phyloP scores from a whole-genome alignment of 306 rosid species.

The Gastrolobium bilobum region DNA sequence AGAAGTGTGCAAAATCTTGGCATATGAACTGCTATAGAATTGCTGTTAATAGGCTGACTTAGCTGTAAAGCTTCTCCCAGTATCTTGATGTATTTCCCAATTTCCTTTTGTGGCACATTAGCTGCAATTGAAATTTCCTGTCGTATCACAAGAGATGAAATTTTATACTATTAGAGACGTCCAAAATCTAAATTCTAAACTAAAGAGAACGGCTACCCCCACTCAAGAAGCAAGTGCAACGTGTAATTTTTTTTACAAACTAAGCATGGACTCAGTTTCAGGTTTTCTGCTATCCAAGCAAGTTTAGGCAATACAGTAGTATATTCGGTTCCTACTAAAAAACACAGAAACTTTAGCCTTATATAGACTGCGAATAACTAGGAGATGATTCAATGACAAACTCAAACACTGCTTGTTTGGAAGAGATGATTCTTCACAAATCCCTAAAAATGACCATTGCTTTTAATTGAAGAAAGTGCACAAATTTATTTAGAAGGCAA shows the following conservation, averaged over 20 bases:
- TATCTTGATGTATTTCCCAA: slow-evolving; percentile 97
- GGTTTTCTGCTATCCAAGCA: not conserved
- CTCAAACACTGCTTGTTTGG: not conserved
- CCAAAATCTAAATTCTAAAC: not conserved
- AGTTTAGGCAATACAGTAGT: not conserved
- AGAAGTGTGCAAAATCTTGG: slow-evolving; percentile 98
- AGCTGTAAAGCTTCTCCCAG: slow-evolving; percentile 95
- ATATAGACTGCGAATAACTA: too few species aligned
- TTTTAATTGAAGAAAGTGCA: not conserved
- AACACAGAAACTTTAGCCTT: not conserved
- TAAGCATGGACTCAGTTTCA: slow-evolving; percentile 26
- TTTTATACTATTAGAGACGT: slow-evolving; percentile 35
- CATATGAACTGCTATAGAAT: slow-evolving; percentile 94
- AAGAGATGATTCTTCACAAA: not conserved
- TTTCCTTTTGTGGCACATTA: slow-evolving; percentile 92
- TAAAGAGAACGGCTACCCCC: not conserved
- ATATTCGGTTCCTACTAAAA: not conserved
- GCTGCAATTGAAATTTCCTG: slow-evolving; percentile 99
- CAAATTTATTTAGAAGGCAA: not conserved
- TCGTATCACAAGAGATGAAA: slow-evolving; percentile 43
- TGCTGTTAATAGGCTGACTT: slow-evolving; percentile 97
- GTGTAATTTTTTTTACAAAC: not conserved
- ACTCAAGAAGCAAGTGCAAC: too few species aligned
- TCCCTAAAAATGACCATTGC: not conserved
- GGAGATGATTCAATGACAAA: slow-evolving; percentile 14